Evolutionary conservation across 2,329 filamentous ascomycete species (phyloP), one percentile per base, ranked within the genome.

Genomic region (Cryphonectria naterciae): DNA sequence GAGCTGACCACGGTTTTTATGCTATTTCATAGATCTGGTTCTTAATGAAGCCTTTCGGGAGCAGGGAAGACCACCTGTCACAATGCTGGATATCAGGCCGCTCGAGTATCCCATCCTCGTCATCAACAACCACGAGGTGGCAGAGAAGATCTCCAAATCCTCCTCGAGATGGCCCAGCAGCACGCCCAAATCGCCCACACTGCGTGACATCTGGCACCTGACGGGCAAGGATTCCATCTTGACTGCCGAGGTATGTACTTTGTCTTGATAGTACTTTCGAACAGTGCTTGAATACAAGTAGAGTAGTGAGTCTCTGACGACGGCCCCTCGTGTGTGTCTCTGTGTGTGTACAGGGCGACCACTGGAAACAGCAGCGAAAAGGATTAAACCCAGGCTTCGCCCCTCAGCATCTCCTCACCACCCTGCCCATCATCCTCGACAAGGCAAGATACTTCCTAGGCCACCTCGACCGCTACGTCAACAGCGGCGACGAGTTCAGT

Each of bases 301-400:
- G 17, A 22, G 37, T 46, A 25, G 60, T 41, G 37, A 52, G 19
- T 25, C 3, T 28, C 54, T 58, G 54, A 58, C 25, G 7, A 58
- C 25, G 11, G 13, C 8, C 32, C 25, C 3, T 28, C 54, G 54
- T 49, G 43, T 49, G 46, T n/a, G 17, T 46, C 1, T 49, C 7
- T 49, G 43, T 49, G 43, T 8, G 19, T n/a, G 17, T n/a, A 49
- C 61, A 77, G 60, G 76, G 73, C 4, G 77, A 80, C 7, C 73
- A 77, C 15, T 81, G 79, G 78, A 80, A 79, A 70, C 68, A 68
- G 1, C 67, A 78, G 13, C 78, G 81, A n/a, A 80, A 78, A 69
- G 75, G 77, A 37, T 80, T 79, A 73, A 82, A 79, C 72, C 79
- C 78, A 0, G 81, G 80, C 0, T 83, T 83, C 65, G 78, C 81